Evolutionary conservation across 1,284 basidiomycete species (phyloP).

Genomic region (Leucoagaricus sp.): DNA sequence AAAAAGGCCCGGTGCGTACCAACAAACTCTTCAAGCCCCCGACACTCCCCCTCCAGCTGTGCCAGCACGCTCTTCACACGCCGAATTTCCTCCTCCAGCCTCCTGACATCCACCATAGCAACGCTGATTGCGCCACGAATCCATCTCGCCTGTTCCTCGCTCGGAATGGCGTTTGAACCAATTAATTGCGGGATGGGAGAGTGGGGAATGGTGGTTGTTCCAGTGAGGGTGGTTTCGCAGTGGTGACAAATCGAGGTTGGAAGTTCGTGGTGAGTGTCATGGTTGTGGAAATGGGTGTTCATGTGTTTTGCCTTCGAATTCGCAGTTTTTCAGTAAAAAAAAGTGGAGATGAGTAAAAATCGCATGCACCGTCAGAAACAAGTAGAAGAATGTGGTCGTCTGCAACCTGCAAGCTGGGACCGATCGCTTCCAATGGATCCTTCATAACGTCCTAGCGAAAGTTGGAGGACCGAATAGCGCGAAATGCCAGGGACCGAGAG

Average conservation of each 20-base stretch:
- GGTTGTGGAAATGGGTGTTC: neutral
- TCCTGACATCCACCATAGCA: conserved; percentile 8
- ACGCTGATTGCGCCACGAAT: conserved; percentile 3
- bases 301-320: neutral
- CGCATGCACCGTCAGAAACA: neutral
- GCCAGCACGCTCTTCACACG: conserved; percentile 11
- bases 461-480: conserved; percentile 11
- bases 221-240: conserved; percentile 10
- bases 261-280: neutral
- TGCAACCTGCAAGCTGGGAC: neutral
- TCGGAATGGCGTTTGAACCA: conserved; percentile 16
- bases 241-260: conserved; percentile 12
- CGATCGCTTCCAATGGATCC: neutral
- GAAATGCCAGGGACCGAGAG: conserved; percentile 9
- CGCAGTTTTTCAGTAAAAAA: neutral
- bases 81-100: conserved; percentile 16
- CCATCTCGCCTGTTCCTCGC: conserved; percentile 4
- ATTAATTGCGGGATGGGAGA: conserved; percentile 18
- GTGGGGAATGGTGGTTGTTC: conserved; percentile 7
- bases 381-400: neutral
- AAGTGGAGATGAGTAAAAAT: neutral
- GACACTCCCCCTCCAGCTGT: conserved; percentile 12
- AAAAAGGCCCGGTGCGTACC: conserved; percentile 16
- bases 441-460: conserved; percentile 4
- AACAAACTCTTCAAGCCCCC: conserved; percentile 10